phyloP scores from a whole-genome alignment of 129 eudicot genomes.

The Saussurea involucrata region DNA sequence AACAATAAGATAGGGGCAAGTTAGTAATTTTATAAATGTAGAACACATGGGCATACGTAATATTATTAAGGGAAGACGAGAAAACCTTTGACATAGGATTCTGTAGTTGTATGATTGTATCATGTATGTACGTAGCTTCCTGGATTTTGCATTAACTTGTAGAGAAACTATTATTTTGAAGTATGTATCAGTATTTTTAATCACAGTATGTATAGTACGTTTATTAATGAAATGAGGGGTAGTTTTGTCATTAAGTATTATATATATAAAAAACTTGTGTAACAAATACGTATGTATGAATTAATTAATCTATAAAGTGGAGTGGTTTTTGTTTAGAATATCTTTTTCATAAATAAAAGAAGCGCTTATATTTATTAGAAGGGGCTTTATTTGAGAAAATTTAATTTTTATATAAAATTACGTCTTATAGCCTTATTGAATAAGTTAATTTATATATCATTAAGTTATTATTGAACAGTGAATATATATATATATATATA shows the following conservation, averaged over 20 bases:
- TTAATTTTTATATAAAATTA: too few relatives aligned
- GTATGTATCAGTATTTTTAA: not conserved
- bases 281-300: too few relatives aligned
- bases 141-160: conserved; percentile 23
- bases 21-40: not conserved
- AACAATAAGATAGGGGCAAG: not conserved
- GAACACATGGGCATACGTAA: conserved; percentile 24
- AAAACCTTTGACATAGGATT: conserved; percentile 35
- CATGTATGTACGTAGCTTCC: conserved; percentile 23
- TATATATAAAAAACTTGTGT: not conserved
- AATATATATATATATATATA: too few relatives aligned
- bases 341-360: too few relatives aligned
- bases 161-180: not conserved
- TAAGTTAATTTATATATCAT: too few relatives aligned
- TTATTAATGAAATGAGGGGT: not conserved
- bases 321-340: too few relatives aligned
- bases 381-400: too few relatives aligned
- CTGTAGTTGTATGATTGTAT: conserved; percentile 11
- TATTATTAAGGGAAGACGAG: conserved; percentile 10
- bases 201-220: not conserved
- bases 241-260: not conserved
- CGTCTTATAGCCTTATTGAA: too few relatives aligned
- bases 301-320: too few relatives aligned
- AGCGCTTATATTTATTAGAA: too few relatives aligned
- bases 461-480: too few relatives aligned